phyloP scores from a whole-genome alignment of 139 green algal species.

The Chlamydomonas urium region DNA sequence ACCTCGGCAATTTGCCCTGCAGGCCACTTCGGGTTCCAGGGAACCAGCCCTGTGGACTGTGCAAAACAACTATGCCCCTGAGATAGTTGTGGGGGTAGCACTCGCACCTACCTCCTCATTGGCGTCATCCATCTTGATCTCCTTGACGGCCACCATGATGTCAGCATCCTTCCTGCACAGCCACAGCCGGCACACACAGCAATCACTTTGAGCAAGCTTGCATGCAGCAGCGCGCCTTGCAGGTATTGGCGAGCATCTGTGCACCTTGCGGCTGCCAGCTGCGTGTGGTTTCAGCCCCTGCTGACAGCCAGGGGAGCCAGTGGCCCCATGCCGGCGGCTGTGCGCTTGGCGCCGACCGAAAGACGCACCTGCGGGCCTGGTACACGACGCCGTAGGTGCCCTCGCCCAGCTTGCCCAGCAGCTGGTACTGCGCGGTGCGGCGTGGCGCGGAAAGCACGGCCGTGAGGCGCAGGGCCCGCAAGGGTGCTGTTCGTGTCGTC shows the following conservation, averaged over 20 bases:
- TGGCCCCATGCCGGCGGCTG: neutral
- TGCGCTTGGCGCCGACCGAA: neutral
- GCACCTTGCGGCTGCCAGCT: neutral
- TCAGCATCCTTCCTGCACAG: neutral
- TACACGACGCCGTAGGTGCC: constrained; percentile 98
- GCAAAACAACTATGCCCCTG: neutral
- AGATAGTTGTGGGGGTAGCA: neutral
- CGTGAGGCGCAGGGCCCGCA: too few relatives aligned
- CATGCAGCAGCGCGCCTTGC: neutral
- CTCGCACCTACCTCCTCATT: constrained; percentile 52
- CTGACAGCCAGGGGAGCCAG: neutral
- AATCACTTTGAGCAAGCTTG: neutral
- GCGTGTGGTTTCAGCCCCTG: neutral
- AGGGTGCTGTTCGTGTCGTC: too few relatives aligned
- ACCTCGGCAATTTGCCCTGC: neutral
- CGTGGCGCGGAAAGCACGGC: too few relatives aligned
- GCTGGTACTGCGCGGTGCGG: too few relatives aligned
- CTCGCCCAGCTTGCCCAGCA: constrained; percentile 85
- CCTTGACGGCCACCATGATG: constrained; percentile 86
- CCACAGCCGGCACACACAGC: neutral
- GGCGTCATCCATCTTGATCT: constrained; percentile 77
- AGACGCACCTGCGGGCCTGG: constrained; percentile 65
- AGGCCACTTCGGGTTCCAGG: neutral
- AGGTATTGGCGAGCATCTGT: neutral
- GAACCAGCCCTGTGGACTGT: neutral